Evolutionary conservation across 768 basidiomycete species (phyloP), one percentile per base, ranked within the genome.

Genomic region (Mycena floridula): DNA sequence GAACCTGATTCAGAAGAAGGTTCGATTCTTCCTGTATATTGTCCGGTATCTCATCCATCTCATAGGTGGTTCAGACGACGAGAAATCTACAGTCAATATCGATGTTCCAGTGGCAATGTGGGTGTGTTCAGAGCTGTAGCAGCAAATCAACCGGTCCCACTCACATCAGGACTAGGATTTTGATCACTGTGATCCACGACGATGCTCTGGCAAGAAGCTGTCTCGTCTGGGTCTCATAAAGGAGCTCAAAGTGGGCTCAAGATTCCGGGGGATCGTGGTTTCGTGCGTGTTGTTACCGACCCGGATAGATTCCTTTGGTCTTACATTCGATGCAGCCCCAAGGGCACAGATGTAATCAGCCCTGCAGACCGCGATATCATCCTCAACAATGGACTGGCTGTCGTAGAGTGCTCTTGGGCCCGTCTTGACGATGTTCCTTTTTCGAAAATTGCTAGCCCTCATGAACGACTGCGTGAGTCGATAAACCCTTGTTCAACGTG

Each of bases 341-440:
- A 91, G 57, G 95, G 83, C 0, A 85, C 73, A 23, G 73, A 78
- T 52, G 68, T 86, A 20, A 74, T 97, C 18, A 87, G 82, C 37
- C 92, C 91, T 1, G 75, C 83, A 1, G 96, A 99, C 57, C 76
- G 80, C n/a, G 82, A 85, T 4, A 79, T 94, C 45, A 69, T 98
- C 7, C 67, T 76, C 0, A 69, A 73, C 37, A 68, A 70, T 25
- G 96, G 96, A 0, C 65, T 97, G 5, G 96, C 95, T 1, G 96
- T 99, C n/a, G 90, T 99, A 2, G 96, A 99, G 59, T 98, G 95
- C 60, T 95, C 91, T 3, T 99, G 96, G 96, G 95, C 96, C 1
- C 78, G 93, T 18, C 64, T 98, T 7, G 90, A 90, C 37, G 96
- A 98, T 45, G 84, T 99, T 7, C 96, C 96, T 1, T 99, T 96